Evolutionary conservation across 768 basidiomycete species (phyloP), one percentile per base, ranked within the genome.

Genomic region (Mrakia gelida): DNA sequence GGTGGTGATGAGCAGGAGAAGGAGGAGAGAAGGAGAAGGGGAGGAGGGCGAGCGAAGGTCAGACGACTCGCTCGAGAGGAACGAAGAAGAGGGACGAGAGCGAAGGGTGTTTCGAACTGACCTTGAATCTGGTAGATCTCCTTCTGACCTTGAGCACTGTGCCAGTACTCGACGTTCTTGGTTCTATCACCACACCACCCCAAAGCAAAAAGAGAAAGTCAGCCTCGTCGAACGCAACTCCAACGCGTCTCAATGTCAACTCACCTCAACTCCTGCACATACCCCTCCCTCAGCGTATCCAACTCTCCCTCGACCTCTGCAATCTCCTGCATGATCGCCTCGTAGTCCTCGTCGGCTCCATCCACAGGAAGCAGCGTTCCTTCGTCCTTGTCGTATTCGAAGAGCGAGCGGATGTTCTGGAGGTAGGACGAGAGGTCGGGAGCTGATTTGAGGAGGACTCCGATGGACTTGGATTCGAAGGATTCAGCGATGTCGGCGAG

Each of bases 341-440:
- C 96, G 81, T 93, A 98, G 61, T 87, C 90, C 34, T 91, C 89
- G 80, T 98, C 94, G 81, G 92, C 92, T 32, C 95, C 95, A n/a
- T 89, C 87, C 73, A 88, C 87, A 2, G 97, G 97, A 26, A 93
- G 85, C 2, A 98, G 87, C 80, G 92, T 90, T 26, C 30, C 76
- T 15, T 43, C 43, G 18, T 59, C 43, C 71, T 59, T 73, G 9
- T 80, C 45, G 13, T 80, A 86, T 80, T 86, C 86, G 83, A 90
- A 98, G 88, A 93, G 89, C 21, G 86, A 86, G 80, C 91, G 88
- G 43, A 98, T 87, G 71, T 92, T 88, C 81, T 90, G 89, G 77
- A 98, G 84, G 82, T 93, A 86, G 28, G 89, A 87, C 3, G 87
- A 81, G 21, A 98, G 85, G 83, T 96, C 92, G 0, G 97, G 96